Conservation (phyloP, 495 filamentous ascomycete species). For the Annulohypoxylon maeteangense region DNA sequence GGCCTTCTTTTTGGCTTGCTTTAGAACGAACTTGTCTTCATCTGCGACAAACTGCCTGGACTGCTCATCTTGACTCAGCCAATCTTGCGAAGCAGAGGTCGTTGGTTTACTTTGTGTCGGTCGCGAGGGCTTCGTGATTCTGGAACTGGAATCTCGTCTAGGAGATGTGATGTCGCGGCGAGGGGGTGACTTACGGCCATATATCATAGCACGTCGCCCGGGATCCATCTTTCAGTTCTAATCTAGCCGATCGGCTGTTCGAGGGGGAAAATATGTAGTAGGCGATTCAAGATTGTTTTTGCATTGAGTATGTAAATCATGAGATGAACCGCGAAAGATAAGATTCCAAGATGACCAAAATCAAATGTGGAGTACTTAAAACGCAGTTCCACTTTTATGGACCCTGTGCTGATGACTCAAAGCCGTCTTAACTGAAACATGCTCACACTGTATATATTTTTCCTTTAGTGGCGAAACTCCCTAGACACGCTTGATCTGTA, state of each 20-base stretch:
- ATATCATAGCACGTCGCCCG: slow-evolving; percentile 60
- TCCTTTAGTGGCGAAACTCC: too few species aligned
- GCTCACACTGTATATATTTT: too few species aligned
- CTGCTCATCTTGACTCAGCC: slow-evolving; percentile 72
- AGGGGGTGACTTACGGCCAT: slow-evolving; percentile 53
- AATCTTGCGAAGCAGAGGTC: slow-evolving; percentile 44
- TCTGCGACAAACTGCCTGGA: slow-evolving; percentile 87
- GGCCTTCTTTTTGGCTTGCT: slow-evolving; percentile 98
- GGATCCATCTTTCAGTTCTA: slow-evolving; percentile 54
- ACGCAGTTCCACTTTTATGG: neutral
- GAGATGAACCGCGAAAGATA: neutral
- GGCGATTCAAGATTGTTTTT: neutral
- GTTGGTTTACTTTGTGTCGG: slow-evolving; percentile 44
- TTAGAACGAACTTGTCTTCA: slow-evolving; percentile 95
- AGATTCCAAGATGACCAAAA: neutral
- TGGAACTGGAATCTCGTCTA: slow-evolving; percentile 55
- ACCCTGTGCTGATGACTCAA: too few species aligned
- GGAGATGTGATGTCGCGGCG: slow-evolving; percentile 58
- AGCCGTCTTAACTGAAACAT: neutral
- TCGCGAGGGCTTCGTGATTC: slow-evolving; percentile 58
- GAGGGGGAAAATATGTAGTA: neutral
- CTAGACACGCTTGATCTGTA: too few species aligned
- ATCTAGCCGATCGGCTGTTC: neutral
- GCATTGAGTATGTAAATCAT: neutral
- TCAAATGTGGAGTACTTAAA: neutral